phyloP scores from a whole-genome alignment of 176 grass and related monocot genomes.

The Oryza longistaminata region DNA sequence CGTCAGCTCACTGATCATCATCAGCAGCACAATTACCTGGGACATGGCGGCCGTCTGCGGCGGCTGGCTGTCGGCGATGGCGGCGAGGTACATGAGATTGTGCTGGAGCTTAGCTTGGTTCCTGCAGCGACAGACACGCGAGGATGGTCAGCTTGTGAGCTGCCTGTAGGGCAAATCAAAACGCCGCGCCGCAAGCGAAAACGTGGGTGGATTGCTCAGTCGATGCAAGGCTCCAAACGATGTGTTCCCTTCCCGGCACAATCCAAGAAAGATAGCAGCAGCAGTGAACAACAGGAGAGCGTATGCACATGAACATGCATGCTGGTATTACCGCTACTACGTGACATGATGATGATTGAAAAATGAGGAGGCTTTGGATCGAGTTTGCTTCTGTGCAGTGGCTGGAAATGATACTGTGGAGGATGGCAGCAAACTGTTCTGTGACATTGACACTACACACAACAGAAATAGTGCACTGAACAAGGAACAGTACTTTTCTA shows the following conservation, averaged over 20 bases:
- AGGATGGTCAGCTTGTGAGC: neutral
- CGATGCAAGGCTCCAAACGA: neutral
- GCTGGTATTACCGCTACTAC: neutral
- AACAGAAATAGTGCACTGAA: conserved; percentile 33
- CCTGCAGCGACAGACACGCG: conserved; percentile 44
- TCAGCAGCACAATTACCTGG: conserved; percentile 50
- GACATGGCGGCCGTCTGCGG: conserved; percentile 66
- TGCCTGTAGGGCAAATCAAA: neutral
- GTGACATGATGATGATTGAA: conserved; percentile 5
- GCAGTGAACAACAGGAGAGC: neutral
- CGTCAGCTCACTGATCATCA: neutral
- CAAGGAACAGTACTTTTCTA: conserved; percentile 23
- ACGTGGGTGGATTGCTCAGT: neutral
- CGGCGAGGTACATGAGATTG: conserved; percentile 98
- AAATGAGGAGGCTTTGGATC: neutral
- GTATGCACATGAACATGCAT: conserved; percentile 38
- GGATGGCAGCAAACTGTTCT: neutral
- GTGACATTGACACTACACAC: conserved; percentile 25
- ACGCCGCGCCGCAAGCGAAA: neutral
- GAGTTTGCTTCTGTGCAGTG: neutral
- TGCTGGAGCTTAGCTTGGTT: conserved; percentile 98
- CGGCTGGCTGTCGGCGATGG: conserved; percentile 92
- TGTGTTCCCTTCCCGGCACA: neutral
- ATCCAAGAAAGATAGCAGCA: neutral
- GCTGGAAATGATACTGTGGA: neutral